A percentile compares a stretch with the other conserved stretches of the same genome.
These are phyloP conservation scores for Diaporthe longicolla DNA, from an alignment of 2,329 filamentous ascomycete genomes.

Conservation along the genomic window DNA sequence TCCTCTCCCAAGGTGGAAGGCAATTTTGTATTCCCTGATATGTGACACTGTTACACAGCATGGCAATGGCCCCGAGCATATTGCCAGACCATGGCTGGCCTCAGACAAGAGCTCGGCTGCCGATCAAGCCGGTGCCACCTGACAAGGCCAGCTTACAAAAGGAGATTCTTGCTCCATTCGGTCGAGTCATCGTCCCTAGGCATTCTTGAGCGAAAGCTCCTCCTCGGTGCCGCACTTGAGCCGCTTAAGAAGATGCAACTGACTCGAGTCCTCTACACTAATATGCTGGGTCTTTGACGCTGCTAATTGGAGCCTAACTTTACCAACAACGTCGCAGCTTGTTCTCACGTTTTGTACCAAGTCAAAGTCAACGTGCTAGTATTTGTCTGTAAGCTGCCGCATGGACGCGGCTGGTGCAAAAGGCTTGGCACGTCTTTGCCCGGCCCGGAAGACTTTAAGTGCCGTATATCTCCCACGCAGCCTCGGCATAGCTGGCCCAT, in stretches of 20 bases:
- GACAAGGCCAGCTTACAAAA: slow-evolving; percentile 27
- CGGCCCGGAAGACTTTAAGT: background rate
- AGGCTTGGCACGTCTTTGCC: background rate
- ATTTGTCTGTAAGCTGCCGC: background rate
- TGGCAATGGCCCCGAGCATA: background rate
- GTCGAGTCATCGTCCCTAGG: slow-evolving; percentile 11
- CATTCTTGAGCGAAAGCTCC: background rate
- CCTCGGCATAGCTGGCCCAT: too few relatives aligned
- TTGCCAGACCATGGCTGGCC: background rate
- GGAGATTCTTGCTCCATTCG: slow-evolving; percentile 18
- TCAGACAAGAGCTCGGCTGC: slow-evolving; percentile 29
- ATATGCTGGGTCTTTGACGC: background rate
- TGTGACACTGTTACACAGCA: background rate
- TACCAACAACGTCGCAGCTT: background rate
- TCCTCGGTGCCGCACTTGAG: background rate
- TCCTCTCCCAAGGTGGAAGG: too few relatives aligned
- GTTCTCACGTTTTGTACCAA: background rate
- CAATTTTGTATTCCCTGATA: background rate
- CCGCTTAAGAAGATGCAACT: background rate
- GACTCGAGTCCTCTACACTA: slow-evolving; percentile 6
- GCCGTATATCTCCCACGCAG: too few relatives aligned
- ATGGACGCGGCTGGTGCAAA: background rate
- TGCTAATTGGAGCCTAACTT: background rate
- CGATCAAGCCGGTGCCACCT: slow-evolving; percentile 26
- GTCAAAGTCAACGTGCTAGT: background rate